Evolutionary conservation across 495 filamentous ascomycete genomes (phyloP).

Genomic region (Trichocladium uniseriatum): DNA sequence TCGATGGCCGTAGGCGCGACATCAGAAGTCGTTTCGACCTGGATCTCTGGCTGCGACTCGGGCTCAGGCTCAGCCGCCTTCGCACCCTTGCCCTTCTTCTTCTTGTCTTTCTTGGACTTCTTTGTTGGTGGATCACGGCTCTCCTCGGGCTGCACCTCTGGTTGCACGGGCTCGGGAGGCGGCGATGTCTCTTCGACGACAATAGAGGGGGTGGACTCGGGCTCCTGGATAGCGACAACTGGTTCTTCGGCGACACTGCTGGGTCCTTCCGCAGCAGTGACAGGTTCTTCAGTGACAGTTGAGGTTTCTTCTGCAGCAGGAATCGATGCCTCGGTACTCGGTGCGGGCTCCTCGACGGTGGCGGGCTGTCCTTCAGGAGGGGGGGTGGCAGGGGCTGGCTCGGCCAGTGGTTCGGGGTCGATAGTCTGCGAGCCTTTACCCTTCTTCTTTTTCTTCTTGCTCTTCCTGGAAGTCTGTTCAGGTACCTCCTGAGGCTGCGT

Average conservation of each 20-base stretch:
- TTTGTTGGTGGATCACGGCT: neutral
- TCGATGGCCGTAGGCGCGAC: neutral
- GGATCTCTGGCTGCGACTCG: neutral
- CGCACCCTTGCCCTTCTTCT: constrained; percentile 8
- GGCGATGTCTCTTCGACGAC: neutral
- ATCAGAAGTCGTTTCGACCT: neutral
- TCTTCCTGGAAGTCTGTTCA: neutral
- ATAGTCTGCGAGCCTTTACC: neutral
- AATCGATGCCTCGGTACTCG: neutral
- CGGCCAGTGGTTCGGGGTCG: neutral
- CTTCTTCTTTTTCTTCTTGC: constrained; percentile 8
- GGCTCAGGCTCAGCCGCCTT: neutral
- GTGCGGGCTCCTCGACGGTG: neutral
- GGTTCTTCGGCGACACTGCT: neutral
- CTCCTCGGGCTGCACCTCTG: neutral
- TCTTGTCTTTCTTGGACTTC: constrained; percentile 19
- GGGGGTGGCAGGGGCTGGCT: neutral
- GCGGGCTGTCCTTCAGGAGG: neutral
- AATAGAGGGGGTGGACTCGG: neutral
- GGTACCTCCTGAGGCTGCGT: neutral
- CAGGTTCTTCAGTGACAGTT: neutral
- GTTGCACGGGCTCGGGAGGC: neutral
- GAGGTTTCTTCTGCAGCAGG: no score
- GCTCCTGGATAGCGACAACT: neutral
- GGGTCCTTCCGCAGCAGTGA: neutral